A percentile compares a stretch with the other conserved stretches of the same genome.
Conservation (phyloP, 306 rosid species). For the Prunus persica region Prunus_persica_NCBIv2 NC_034010.1:19052501-19053000, state of each 20-base stretch:
- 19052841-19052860: conserved; percentile 65
- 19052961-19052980: neutral
- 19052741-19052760: conserved; percentile 34
- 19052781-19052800: conserved; percentile 55
- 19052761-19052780: conserved; percentile 84
- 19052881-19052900: conserved; percentile 79
- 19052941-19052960: neutral
- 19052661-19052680: neutral
- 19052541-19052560: neutral
- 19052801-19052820: conserved; percentile 46
- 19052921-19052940: neutral
- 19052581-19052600: neutral
- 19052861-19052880: conserved; percentile 49
- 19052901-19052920: conserved; percentile 14
- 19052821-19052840: conserved; percentile 44
- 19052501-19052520: conserved; percentile 71
- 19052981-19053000: conserved; percentile 45
- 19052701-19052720: neutral
- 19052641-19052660: neutral
- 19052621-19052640: neutral
- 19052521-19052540: conserved; percentile 15
- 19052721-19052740: conserved; percentile 13
- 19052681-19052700: too few relatives aligned
- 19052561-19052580: neutral
- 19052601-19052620: neutral